These are phyloP conservation scores for Blastobotrys serpentis DNA, from an alignment of 1,139 yeast species.

Conservation along the genomic window DNA sequence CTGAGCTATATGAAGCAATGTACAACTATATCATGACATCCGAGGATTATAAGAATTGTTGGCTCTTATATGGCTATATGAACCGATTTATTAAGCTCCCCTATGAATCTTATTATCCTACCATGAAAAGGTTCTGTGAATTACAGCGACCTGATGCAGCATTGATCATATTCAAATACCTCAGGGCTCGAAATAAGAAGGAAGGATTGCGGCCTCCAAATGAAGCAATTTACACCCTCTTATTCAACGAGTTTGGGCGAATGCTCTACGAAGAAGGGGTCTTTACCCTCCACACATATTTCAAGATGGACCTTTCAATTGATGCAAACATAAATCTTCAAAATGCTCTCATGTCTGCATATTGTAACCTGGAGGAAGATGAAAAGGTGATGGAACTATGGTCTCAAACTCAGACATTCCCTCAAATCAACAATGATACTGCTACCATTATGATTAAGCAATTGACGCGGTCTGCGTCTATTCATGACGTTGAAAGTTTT, in stretches of 20 bases:
- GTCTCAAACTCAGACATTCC: conserved; percentile 54
- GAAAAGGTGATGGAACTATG: conserved; percentile 62
- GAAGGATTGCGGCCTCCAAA: conserved; percentile 66
- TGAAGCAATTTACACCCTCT: conserved; percentile 58
- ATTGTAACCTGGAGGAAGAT: conserved; percentile 60
- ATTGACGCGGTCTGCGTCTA: conserved; percentile 53
- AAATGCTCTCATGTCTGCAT: conserved; percentile 66
- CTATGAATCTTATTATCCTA: conserved; percentile 56
- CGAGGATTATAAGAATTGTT: conserved; percentile 50
- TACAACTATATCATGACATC: conserved; percentile 47
- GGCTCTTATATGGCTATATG: conserved; percentile 63
- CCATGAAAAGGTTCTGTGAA: conserved; percentile 59
- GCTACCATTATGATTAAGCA: conserved; percentile 71
- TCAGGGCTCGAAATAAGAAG: conserved; percentile 56
- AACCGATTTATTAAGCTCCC: conserved; percentile 62
- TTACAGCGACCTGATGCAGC: conserved; percentile 64
- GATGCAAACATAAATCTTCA: conserved; percentile 58
- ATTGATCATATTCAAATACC: conserved; percentile 59
- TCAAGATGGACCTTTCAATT: conserved; percentile 65
- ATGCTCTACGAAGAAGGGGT: conserved; percentile 66
- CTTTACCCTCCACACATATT: conserved; percentile 59
- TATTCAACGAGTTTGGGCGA: conserved; percentile 62
- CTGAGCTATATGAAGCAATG: conserved; percentile 44
- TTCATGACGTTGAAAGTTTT: conserved; percentile 58
- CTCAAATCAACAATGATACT: conserved; percentile 61